These are phyloP conservation scores for Pseudopyricularia javanii DNA, from an alignment of 2,329 filamentous ascomycete genomes.

Conservation along the genomic window DNA sequence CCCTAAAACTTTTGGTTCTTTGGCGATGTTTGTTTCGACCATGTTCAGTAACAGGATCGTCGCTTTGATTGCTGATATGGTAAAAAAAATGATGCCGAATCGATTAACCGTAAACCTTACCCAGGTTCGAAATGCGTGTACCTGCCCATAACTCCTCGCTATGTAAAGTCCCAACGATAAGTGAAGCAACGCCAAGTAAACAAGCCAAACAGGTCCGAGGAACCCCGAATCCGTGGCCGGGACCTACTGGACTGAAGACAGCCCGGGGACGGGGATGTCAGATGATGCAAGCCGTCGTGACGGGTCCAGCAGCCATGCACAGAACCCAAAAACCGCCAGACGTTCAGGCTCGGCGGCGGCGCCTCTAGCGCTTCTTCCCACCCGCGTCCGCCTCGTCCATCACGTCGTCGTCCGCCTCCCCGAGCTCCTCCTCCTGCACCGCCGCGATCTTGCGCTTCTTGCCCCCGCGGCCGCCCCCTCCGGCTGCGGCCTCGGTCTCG, in stretches of 20 bases:
- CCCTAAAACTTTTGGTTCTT: too few species aligned
- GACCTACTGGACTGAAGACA: not conserved
- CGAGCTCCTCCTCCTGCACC: conserved; percentile 8
- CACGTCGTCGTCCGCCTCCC: conserved; percentile 8
- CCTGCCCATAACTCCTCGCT: not conserved
- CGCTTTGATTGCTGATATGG: too few species aligned
- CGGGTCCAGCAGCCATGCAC: not conserved
- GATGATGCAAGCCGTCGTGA: not conserved
- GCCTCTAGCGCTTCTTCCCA: conserved; percentile 1
- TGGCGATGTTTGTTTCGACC: too few species aligned
- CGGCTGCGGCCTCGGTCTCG: conserved; percentile 4
- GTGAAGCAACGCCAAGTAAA: not conserved
- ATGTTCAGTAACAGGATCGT: too few species aligned
- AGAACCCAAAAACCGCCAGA: not conserved
- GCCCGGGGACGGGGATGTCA: not conserved
- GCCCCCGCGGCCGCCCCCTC: conserved; percentile 5
- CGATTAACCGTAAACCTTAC: not conserved
- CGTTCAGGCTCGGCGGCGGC: not conserved
- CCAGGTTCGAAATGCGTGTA: not conserved
- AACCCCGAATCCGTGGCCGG: not conserved
- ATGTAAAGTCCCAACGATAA: not conserved
- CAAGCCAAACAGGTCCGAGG: not conserved
- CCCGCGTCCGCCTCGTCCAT: conserved; percentile 5
- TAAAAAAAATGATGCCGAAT: too few species aligned
- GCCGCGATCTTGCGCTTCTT: conserved; percentile 10